phyloP scores from a whole-genome alignment of 1,139 yeast species.

The Saccharomycopsis hybrid region DNA sequence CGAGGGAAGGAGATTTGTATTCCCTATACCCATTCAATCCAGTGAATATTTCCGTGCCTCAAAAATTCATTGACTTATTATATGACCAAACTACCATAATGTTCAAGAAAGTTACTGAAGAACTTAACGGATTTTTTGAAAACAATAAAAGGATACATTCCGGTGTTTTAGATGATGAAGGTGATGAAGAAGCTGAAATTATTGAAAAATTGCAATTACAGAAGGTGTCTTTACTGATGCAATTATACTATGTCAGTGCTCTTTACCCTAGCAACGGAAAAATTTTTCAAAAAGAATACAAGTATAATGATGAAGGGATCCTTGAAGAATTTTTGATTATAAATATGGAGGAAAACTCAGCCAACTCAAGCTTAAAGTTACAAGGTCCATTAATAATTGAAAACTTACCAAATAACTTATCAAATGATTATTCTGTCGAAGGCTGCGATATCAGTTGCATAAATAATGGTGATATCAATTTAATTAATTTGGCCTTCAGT shows the following conservation, averaged over 20 bases:
- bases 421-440: not conserved
- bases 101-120: not conserved
- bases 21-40: constrained; percentile 32
- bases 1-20: constrained; percentile 30
- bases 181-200: constrained; percentile 4
- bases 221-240: constrained; percentile 9
- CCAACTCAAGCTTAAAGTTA: constrained; percentile 12
- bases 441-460: constrained; percentile 6
- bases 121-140: not conserved
- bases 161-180: not conserved
- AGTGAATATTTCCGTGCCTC: constrained; percentile 24
- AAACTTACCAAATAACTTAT: not conserved
- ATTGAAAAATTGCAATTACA: not conserved
- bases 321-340: constrained; percentile 13
- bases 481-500: constrained; percentile 5
- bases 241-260: constrained; percentile 16
- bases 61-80: constrained; percentile 25
- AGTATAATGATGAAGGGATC: constrained; percentile 1
- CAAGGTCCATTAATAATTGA: constrained; percentile 28
- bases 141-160: no score
- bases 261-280: not conserved
- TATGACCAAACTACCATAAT: constrained; percentile 23
- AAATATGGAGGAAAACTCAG: constrained; percentile 17
- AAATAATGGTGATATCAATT: constrained; percentile 1
- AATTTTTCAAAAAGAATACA: constrained; percentile 18